Evolutionary conservation across 2,329 filamentous ascomycete species (phyloP), one percentile per base, ranked within the genome.

Genomic region (Epichloe coenophiala): DNA sequence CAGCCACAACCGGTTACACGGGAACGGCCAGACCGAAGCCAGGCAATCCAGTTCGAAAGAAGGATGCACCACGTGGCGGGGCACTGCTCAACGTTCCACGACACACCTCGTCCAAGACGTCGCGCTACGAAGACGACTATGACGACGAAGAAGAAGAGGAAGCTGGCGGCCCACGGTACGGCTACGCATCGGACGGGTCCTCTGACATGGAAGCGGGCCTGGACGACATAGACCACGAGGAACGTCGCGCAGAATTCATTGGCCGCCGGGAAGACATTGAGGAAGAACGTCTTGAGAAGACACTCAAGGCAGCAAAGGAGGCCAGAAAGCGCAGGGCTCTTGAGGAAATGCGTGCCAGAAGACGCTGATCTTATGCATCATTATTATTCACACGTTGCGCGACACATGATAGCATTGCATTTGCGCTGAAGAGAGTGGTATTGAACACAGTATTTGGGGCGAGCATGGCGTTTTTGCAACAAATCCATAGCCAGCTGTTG

Each of bases 191-290:
- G 1, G 84, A 84, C 50, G 79, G 63, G 5, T 85, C 82, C 5
- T 87, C 83, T 5, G 86, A 88, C 58, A 89, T 89, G 83, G 85
- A 89, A 63, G 86, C 84, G 2, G 84, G 84, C 36, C 63, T 84
- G 38, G 83, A 82, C 53, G 85, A 89, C 57, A 78, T 90, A 48
- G 84, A 88, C 54, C 70, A 75, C 37, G 86, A 91, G 63, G 86
- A 91, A 63, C 69, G 72, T 45, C 62, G 69, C 47, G 83, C 85
- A 2, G 76, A 83, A 53, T 66, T 70, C 31, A 71, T 75, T 50
- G 86, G 84, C 23, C 77, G 77, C 43, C 74, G 75, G 45, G 86
- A 90, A 61, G 86, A 90, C 58, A 71, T 76, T 17, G 71, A 78
- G 57, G 80, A 84, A 53, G 68, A 84, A 57, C 73, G 71, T 3